These are phyloP conservation scores for Scopulariopsis brevicaulis DNA, from an alignment of 2,329 filamentous ascomycete species.

Conservation along the genomic window DNA sequence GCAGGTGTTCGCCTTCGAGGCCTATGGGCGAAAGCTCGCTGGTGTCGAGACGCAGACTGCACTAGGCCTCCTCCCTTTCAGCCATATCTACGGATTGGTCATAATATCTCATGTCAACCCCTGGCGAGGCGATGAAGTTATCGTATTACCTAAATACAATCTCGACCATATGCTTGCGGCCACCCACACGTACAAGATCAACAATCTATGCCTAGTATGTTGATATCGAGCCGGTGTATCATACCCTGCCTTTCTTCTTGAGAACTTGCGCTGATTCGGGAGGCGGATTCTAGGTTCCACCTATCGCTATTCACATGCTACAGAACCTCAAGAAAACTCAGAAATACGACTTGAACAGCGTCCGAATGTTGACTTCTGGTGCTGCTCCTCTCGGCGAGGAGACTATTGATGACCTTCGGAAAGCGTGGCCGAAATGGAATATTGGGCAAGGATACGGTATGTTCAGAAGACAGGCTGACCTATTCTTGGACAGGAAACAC, in stretches of 20 bases:
- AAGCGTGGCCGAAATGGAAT: constrained; percentile 48
- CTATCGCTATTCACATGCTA: constrained; percentile 67
- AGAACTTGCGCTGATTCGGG: not conserved
- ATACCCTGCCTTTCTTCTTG: no score
- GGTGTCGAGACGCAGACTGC: constrained; percentile 14
- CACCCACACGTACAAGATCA: constrained; percentile 58
- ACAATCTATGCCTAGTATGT: constrained; percentile 26
- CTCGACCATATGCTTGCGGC: constrained; percentile 46
- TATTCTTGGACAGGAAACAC: constrained; percentile 4
- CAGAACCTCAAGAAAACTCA: constrained; percentile 49
- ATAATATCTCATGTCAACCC: constrained; percentile 53
- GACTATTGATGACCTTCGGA: constrained; percentile 51
- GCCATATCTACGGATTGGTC: constrained; percentile 68
- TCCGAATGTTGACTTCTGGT: constrained; percentile 57
- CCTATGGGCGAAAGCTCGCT: constrained; percentile 16
- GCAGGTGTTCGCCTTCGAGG: constrained; percentile 39
- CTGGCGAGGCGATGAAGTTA: constrained; percentile 60
- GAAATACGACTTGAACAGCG: constrained; percentile 61
- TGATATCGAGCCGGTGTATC: no score
- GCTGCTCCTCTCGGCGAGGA: constrained; percentile 70
- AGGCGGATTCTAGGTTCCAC: constrained; percentile 52
- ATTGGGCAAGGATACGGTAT: constrained; percentile 59
- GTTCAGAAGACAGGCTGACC: not conserved
- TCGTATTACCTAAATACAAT: constrained; percentile 68
- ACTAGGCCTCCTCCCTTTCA: constrained; percentile 60